Base-by-base conservation (phyloP, 768 basidiomycete species). In the Trametes gibbosa region DNA sequence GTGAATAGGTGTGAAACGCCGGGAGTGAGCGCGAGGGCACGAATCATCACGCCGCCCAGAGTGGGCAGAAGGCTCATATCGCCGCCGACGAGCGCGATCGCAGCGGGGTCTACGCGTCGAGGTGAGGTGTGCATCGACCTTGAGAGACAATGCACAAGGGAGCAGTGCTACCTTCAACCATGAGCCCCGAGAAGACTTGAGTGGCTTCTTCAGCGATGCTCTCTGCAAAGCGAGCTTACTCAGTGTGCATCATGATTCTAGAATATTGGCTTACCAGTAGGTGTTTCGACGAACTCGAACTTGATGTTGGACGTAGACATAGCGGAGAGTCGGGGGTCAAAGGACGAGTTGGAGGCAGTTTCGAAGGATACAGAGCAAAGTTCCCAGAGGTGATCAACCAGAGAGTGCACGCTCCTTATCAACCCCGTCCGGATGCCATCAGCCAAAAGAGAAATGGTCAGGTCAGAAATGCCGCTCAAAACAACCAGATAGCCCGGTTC, bases 1-100 rank as follows among this genome's bases (percentile, higher is more conserved):
- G 54, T 51, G 54, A 56, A 63, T 23, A 54, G 25, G 19, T 65
- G 58, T 0, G 47, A 55, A 1, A 50, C 48, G 2, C 56, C 61
- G 16, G 48, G 56, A 3, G 50, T 27, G 1, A 61, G 56, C 1
- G 43, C 35, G 46, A 56, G 54, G 8, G 54, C 54, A 34, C 54
- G 54, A 24, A 56, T 39, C 54, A 56, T 56, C 6, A 40, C 25
- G 23, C 55, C 50, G 2, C 42, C 54, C 35, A 62, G n/a, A 3
- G 42, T 10, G 9, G 53, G 49, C 17, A 62, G 43, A 16, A 62
- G 55, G 25, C 37, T 47, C 25, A 56, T 50, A 39, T 62, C 37
- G 25, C 60, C 60, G 12, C 43, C 55, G 24, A 39, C 39, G 4
- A 62, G 40, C 5, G 54, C 41, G 17, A 51, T 50, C 13, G 50